Conservation (phyloP, 805 yeast genomes). For the Kodamaea sagamina region DNA sequence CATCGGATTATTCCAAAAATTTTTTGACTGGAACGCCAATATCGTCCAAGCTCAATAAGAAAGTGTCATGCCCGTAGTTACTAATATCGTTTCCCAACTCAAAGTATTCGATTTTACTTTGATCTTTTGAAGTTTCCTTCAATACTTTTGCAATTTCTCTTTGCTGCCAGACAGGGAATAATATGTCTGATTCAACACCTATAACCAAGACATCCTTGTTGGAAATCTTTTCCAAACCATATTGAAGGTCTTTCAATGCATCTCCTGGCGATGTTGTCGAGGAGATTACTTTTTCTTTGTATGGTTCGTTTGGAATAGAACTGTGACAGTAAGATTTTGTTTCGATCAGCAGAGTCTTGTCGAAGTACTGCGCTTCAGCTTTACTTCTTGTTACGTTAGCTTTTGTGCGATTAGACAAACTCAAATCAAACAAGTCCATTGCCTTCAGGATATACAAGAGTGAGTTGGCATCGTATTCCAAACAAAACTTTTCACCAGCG, state of each 20-base stretch:
- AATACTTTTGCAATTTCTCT: constrained; percentile 71
- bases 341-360: background rate
- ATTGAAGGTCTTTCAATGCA: constrained; percentile 57
- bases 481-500: constrained; percentile 90
- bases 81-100: constrained; percentile 79
- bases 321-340: constrained; percentile 2
- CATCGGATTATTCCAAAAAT: constrained; percentile 48
- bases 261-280: constrained; percentile 55
- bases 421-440: constrained; percentile 90
- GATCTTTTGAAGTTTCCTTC: constrained; percentile 28
- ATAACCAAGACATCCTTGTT: constrained; percentile 71
- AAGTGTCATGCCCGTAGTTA: constrained; percentile 90
- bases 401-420: constrained; percentile 46
- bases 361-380: constrained; percentile 21
- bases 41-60: constrained; percentile 73
- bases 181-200: constrained; percentile 90
- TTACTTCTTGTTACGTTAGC: constrained; percentile 45
- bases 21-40: constrained; percentile 74
- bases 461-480: constrained; percentile 90
- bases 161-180: constrained; percentile 96
- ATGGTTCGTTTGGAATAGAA: constrained; percentile 53
- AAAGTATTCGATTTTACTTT: constrained; percentile 50
- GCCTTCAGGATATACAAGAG: constrained; percentile 86
- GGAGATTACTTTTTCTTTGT: constrained; percentile 51
- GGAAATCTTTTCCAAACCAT: constrained; percentile 65